Evolutionary conservation across 2,329 filamentous ascomycete species (phyloP), one percentile per base, ranked within the genome.

Genomic region (Ilyonectria sp.): DNA sequence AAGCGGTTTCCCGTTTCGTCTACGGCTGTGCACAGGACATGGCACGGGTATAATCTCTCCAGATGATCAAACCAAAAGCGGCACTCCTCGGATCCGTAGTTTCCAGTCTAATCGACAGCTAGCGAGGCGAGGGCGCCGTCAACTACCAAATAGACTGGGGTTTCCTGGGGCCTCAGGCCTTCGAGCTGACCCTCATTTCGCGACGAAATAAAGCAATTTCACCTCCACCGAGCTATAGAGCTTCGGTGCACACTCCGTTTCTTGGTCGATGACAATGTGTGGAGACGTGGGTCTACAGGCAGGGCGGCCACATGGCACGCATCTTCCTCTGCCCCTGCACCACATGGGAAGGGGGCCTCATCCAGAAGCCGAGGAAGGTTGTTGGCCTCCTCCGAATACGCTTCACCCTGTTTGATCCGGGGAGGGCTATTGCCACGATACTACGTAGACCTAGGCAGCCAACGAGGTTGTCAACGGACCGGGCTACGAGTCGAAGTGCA

Each of bases 151-250:
- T 31, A 23, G 15, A 29, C 50, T 65, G 46, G 57, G 44, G 50
- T 35, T 65, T 60, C 57, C 52, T 53, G 29, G 57, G 43, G 56
- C 31, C 60, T 65, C 63, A 37, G 61, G 53, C 63, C 50, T 23
- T 65, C 65, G 68, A 68, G 74, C 67, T 73, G 70, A 67, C 67
- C 63, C 69, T 61, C 60, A 62, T 59, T 72, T 69, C 47, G 50
- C 49, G 55, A 72, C 60, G 59, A 75, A 74, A 74, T 75, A 75
- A 72, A 57, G 73, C 62, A 75, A 75, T 75, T 75, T 75, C 55
- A 71, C 55, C 40, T 68, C 26, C 26, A 44, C 65, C 60, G 52
- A 62, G 60, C 68, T 71, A 72, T 60, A 64, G 54, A 57, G 44
- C 29, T 57, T 46, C 37, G 49, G 52, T 17, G 21, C 56, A 47